These are phyloP conservation scores for Gypsophila paniculata DNA, from an alignment of 179 eudicot genomes.

Conservation along the genomic window DNA sequence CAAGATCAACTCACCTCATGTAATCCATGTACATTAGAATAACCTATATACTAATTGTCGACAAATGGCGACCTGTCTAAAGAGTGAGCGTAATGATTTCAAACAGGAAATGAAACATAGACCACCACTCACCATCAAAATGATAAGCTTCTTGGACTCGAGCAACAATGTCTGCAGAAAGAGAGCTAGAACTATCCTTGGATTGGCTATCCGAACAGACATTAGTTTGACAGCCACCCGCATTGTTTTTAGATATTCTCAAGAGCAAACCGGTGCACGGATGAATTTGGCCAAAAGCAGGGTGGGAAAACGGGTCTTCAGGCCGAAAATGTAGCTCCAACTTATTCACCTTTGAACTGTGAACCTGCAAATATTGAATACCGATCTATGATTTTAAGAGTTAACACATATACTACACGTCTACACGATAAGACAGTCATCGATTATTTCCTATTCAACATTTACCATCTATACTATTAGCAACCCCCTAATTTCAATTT, in stretches of 20 bases:
- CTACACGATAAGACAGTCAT: not conserved
- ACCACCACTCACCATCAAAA: conserved; percentile 58
- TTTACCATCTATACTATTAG: not conserved
- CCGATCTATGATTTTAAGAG: not conserved
- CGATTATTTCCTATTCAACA: not conserved
- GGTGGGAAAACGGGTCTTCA: conserved; percentile 90
- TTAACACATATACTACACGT: not conserved
- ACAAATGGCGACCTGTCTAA: not conserved
- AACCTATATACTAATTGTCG: not conserved
- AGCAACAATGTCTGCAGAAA: conserved; percentile 72
- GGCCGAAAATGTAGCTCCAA: conserved; percentile 93
- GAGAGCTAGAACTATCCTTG: conserved; percentile 21
- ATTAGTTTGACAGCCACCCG: conserved; percentile 22
- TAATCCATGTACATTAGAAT: not conserved
- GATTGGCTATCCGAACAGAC: conserved; percentile 17
- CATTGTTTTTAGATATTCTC: conserved; percentile 51
- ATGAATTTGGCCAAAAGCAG: conserved; percentile 59
- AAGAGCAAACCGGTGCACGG: conserved; percentile 60
- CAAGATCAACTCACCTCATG: too few relatives aligned
- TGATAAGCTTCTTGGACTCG: conserved; percentile 63
- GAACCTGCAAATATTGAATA: conserved; percentile 50
- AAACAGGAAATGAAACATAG: not conserved
- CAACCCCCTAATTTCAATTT: not conserved
- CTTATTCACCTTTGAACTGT: conserved; percentile 50
- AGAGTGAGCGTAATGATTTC: not conserved